Conservation (phyloP, 2,329 filamentous ascomycete species). For the Venturia asperata region DNA sequence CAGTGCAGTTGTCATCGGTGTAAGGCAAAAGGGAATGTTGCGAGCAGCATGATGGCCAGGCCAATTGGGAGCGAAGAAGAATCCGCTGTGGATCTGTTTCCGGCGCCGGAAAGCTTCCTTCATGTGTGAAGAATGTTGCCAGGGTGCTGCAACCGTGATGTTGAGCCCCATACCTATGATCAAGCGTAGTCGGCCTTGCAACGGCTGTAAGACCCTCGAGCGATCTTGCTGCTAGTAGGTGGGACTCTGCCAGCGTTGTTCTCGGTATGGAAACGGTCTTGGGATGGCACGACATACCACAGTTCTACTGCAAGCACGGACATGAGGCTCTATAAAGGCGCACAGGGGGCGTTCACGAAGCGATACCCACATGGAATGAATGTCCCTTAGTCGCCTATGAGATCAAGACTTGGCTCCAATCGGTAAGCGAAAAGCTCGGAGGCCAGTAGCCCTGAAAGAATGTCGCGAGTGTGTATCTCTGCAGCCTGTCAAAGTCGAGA, state of each 20-base stretch:
- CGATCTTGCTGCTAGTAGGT: too few relatives aligned
- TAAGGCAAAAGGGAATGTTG: neutral
- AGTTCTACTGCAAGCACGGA: neutral
- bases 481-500: neutral
- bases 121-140: neutral
- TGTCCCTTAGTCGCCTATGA: neutral
- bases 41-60: neutral
- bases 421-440: neutral
- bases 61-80: neutral
- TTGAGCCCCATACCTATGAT: neutral
- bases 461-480: neutral
- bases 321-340: too few relatives aligned
- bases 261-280: neutral
- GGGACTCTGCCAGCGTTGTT: too few relatives aligned
- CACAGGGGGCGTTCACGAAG: neutral
- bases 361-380: neutral
- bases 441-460: neutral
- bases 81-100: neutral
- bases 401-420: neutral
- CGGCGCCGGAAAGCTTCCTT: neutral
- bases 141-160: neutral
- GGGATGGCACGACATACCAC: neutral
- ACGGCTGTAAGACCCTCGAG: neutral
- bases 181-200: neutral
- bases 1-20: neutral